phyloP scores from a whole-genome alignment of 2,329 filamentous ascomycete genomes.

The Colletotrichum scovillei region DNA sequence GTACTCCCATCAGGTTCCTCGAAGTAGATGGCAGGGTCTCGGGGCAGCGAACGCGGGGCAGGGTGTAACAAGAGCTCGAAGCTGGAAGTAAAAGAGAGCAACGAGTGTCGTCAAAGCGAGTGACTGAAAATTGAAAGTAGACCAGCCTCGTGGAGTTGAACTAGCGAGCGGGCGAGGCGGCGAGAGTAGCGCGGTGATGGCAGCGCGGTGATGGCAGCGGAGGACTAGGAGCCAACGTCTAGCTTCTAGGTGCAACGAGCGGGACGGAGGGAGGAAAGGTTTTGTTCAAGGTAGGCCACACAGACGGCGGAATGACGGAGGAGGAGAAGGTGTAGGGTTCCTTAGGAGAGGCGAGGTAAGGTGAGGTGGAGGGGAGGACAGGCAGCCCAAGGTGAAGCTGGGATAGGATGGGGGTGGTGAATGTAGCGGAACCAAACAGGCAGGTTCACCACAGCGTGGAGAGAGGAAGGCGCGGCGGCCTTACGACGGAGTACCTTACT shows the following conservation, averaged over 20 bases:
- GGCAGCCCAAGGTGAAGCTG: conserved; percentile 3
- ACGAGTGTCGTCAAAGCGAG: conserved; percentile 20
- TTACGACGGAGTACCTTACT: too few relatives aligned
- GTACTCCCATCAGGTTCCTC: not conserved
- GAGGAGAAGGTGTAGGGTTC: not conserved
- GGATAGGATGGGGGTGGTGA: not conserved
- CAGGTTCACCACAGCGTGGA: not conserved
- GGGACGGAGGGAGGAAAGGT: not conserved
- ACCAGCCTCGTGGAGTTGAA: not conserved
- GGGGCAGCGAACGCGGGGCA: not conserved
- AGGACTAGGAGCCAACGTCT: not conserved
- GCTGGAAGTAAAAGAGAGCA: not conserved
- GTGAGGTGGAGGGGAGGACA: not conserved
- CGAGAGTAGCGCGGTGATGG: not conserved
- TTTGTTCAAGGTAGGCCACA: conserved; percentile 15
- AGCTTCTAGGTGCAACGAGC: conserved; percentile 5
- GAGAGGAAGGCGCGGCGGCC: not conserved
- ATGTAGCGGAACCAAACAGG: not conserved
- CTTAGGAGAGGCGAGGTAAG: not conserved
- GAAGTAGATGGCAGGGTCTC: not conserved
- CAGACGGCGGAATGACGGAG: not conserved
- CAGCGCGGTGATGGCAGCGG: not conserved
- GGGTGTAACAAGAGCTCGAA: not conserved
- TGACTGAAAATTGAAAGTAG: conserved; percentile 3
- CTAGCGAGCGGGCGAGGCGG: conserved; percentile 17